Conservation (phyloP, 1,284 basidiomycete species). For the Lentinula novae-zelandiae region DNA sequence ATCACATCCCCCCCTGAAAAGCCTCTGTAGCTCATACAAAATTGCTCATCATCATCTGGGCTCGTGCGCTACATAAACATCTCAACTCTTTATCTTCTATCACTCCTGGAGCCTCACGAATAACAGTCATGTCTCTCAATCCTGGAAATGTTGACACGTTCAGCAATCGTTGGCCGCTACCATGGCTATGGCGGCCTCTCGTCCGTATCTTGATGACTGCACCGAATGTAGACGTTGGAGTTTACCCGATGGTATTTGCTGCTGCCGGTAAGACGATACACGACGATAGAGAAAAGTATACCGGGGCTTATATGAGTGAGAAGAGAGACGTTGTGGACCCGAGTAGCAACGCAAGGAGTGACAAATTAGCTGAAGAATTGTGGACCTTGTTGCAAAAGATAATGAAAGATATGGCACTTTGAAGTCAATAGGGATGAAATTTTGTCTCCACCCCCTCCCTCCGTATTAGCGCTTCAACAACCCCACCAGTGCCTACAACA, state of each 20-base stretch:
- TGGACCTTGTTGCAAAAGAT: slow-evolving; percentile 21
- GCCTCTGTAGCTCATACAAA: slow-evolving; percentile 20
- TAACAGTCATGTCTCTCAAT: slow-evolving; percentile 26
- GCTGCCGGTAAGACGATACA: slow-evolving; percentile 27
- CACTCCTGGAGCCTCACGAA: slow-evolving; percentile 14
- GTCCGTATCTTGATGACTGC: slow-evolving; percentile 21
- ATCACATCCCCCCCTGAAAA: too few species aligned
- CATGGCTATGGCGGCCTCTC: slow-evolving; percentile 15
- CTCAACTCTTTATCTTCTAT: slow-evolving; percentile 14
- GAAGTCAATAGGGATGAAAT: too few species aligned
- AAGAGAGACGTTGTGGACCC: slow-evolving; percentile 21
- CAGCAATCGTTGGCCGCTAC: slow-evolving; percentile 16
- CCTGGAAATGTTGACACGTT: slow-evolving; percentile 28
- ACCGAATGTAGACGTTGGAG: slow-evolving; percentile 21
- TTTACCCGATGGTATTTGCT: slow-evolving; percentile 32
- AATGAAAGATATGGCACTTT: neutral
- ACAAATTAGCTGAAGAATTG: slow-evolving; percentile 16
- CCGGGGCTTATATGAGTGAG: slow-evolving; percentile 25
- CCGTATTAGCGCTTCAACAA: too few species aligned
- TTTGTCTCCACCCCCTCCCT: too few species aligned
- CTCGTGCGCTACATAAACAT: slow-evolving; percentile 21
- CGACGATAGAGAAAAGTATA: slow-evolving; percentile 22
- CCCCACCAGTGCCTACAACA: too few species aligned
- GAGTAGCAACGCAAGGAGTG: slow-evolving; percentile 14
- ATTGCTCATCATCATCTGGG: slow-evolving; percentile 22